phyloP scores from a whole-genome alignment of 2,329 filamentous ascomycete species.

The Phialocephala subalpina region DNA sequence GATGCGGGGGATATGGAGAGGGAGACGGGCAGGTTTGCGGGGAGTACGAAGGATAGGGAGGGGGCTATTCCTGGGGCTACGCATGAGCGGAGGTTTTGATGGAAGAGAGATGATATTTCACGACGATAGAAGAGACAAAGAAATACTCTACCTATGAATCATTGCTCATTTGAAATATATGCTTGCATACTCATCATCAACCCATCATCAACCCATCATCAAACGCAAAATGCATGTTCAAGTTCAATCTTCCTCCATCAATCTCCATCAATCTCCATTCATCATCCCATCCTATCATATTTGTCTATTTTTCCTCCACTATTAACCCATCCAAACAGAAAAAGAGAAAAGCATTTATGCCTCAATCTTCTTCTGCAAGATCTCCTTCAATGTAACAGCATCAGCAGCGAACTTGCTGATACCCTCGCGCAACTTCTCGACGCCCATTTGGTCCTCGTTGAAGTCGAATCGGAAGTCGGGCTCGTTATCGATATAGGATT shows the following conservation, averaged over 20 bases:
- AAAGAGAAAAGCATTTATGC: constrained; percentile 29
- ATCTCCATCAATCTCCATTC: too few species aligned
- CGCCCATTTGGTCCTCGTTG: constrained; percentile 99
- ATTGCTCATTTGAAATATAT: constrained; percentile 9
- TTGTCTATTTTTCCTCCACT: neutral
- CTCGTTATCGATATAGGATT: constrained; percentile 91
- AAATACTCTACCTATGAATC: neutral
- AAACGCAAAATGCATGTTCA: neutral
- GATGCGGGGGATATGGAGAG: constrained; percentile 31
- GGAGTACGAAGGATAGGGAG: constrained; percentile 36
- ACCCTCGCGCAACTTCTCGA: constrained; percentile 98
- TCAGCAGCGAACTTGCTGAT: constrained; percentile 99
- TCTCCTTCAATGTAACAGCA: constrained; percentile 90
- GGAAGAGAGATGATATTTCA: neutral
- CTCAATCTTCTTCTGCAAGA: constrained; percentile 84
- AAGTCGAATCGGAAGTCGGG: constrained; percentile 95
- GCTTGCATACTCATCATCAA: neutral
- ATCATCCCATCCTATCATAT: neutral
- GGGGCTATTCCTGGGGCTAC: constrained; percentile 28
- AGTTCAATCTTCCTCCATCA: too few species aligned
- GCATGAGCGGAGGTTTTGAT: constrained; percentile 19
- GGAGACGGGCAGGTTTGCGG: constrained; percentile 30
- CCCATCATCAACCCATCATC: neutral
- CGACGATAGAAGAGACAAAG: neutral
- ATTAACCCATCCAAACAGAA: neutral